Evolutionary conservation across 2,329 filamentous ascomycete genomes (phyloP).

Genomic region (Hortaea sp.): DNA sequence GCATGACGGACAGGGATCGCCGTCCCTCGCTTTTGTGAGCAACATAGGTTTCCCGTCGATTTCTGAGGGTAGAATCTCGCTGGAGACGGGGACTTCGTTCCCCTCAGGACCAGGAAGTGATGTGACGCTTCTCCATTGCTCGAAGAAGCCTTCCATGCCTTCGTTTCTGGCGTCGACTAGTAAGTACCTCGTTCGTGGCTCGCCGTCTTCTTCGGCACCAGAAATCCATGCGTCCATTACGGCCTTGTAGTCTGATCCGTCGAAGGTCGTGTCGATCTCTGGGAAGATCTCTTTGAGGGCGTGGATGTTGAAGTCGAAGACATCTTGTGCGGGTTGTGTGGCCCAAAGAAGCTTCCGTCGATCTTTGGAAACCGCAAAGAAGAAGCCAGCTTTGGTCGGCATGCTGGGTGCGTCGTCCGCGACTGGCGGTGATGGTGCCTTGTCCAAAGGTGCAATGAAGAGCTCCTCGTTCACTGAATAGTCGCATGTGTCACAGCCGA

Average conservation of each 20-base stretch:
- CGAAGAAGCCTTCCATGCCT: neutral
- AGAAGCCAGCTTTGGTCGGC: neutral
- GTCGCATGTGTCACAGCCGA: constrained; percentile 62
- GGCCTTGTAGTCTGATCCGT: neutral
- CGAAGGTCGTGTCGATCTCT: constrained; percentile 50
- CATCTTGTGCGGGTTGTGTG: constrained; percentile 31
- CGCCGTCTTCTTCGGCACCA: neutral
- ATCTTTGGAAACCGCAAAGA: constrained; percentile 49
- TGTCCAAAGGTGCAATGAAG: constrained; percentile 6
- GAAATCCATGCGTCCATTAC: neutral
- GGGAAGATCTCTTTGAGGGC: constrained; percentile 57
- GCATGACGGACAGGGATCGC: constrained; percentile 67
- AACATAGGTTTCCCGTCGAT: constrained; percentile 38
- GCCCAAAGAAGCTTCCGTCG: constrained; percentile 58
- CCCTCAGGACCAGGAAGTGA: neutral
- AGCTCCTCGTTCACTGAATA: constrained; percentile 84
- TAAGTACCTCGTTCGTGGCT: neutral
- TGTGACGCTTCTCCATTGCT: neutral
- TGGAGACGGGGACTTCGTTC: neutral
- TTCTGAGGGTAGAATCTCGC: constrained; percentile 1
- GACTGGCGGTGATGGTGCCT: neutral
- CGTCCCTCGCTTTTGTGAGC: constrained; percentile 54
- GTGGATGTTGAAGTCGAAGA: constrained; percentile 43
- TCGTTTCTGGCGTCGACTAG: constrained; percentile 1
- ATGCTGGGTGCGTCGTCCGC: neutral